Base-by-base conservation (phyloP, 495 filamentous ascomycete genomes). In the Penicillium goetzii region DNA sequence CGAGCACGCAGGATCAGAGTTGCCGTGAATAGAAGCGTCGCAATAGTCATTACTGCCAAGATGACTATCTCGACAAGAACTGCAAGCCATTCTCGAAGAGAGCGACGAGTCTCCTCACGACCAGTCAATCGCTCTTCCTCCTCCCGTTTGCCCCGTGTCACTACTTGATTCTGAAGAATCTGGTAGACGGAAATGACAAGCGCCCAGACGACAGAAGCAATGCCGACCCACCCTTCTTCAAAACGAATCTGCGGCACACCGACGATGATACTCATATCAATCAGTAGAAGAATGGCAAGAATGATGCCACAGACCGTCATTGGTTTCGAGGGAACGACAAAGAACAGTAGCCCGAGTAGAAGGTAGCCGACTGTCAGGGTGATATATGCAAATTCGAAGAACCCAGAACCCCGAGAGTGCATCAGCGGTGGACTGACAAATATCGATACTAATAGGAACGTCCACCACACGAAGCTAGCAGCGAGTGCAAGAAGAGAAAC, bases 111-210 rank as follows among this genome's bases (percentile, higher is more conserved):
- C 76, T 97, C 94, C 17, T 86, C 82, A n/a, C 92, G 88, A 30
- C 95, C 95, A 1, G 95, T 99, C 14, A 99, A 80, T 17, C 95
- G 85, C 68, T 96, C 89, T 75, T 99, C 95, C 70, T 99, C 95
- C 64, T 97, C 91, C 0, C 78, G 79, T 74, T 97, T 97, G 26
- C 94, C 95, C 88, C 92, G 96, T 56, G 88, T 83, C 15, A 99
- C 95, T 9, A 90, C 82, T n/a, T 89, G 79, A 71, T 88, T 88
- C 56, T 83, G 82, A 9, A 84, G 57, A 56, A 89, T 78, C 62
- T 83, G 86, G 83, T 88, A 92, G 49, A 83, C 60, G 26, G 83
- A 78, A 30, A 93, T 87, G 28, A 88, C 47, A 10, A 82, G 80
- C 40, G 87, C 87, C 91, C 93, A 97, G 43, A 92, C 74, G 3